Percentiles rank a stretch among this genome's conserved stretches.
Conservation (phyloP, 1,284 basidiomycete genomes). For the Agroathelia rolfsii region DNA sequence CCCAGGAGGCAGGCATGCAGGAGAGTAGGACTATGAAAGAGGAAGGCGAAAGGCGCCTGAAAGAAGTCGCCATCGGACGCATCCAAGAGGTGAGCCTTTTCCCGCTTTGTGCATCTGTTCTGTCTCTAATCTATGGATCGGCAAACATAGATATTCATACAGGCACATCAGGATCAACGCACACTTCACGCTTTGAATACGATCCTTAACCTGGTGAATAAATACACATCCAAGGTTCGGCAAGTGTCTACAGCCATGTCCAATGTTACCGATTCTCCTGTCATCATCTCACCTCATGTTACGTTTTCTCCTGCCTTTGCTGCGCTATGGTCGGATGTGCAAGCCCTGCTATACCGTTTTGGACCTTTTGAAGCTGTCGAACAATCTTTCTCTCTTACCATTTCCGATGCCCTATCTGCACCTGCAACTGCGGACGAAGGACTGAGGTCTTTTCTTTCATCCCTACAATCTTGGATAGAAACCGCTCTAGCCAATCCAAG, state of each 20-base stretch:
- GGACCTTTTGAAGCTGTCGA: slow-evolving; percentile 29
- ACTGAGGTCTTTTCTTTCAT: slow-evolving; percentile 21
- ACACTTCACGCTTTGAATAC: slow-evolving; percentile 28
- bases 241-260: slow-evolving; percentile 16
- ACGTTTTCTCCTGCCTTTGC: slow-evolving; percentile 22
- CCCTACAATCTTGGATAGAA: slow-evolving; percentile 26
- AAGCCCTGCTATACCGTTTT: slow-evolving; percentile 31
- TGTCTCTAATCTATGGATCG: not conserved
- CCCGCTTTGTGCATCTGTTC: not conserved
- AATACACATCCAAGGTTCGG: slow-evolving; percentile 27
- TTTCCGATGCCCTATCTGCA: slow-evolving; percentile 17
- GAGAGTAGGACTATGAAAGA: slow-evolving; percentile 5
- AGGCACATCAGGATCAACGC: slow-evolving; percentile 27
- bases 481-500: slow-evolving; percentile 24
- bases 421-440: slow-evolving; percentile 15
- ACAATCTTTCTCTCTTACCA: slow-evolving; percentile 15
- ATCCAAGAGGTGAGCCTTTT: slow-evolving; percentile 28
- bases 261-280: slow-evolving; percentile 11
- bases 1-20: not conserved
- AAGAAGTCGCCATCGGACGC: slow-evolving; percentile 23
- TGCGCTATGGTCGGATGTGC: slow-evolving; percentile 22
- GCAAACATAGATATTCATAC: slow-evolving; percentile 25
- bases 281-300: slow-evolving; percentile 16
- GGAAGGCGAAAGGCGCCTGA: slow-evolving; percentile 20
- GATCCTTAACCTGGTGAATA: slow-evolving; percentile 28